Base-by-base conservation (phyloP, 2,329 filamentous ascomycete species). In the Domatiomyces globalis region DNA sequence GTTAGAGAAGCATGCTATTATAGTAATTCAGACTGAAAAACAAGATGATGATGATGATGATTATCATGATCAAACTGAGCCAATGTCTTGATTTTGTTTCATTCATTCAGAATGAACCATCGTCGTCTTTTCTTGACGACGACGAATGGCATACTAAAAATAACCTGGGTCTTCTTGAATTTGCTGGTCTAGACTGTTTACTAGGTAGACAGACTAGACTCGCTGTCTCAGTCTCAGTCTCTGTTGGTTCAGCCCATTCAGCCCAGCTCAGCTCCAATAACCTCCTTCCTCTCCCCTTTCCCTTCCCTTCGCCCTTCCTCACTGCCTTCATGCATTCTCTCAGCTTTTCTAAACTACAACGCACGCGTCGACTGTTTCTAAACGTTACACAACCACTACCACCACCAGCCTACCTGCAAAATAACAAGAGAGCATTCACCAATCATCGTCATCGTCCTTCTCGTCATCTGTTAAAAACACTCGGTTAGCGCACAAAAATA, bases 391-490 rank as follows among this genome's bases (percentile, higher is more conserved):
- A 4, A 25, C 22, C 22, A 25, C 22, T 25, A 3, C 22, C 6
- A 4, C 22, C 22, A 3, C 6, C 22, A 4, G 5, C 33, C 33
- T 5, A 39, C 10, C 33, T 39, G 33, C 2, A 39, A 39, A 10
- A 39, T 4, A 15, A 39, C 15, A 39, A 39, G 12, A 49, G 12
- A 49, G 36, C 6, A 46, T 52, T 67, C 61, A 71, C 69, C 69
- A 72, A 59, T 72, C 69, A 46, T 72, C 68, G 53, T 71, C 69
- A 33, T 70, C 66, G 25, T 70, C 69, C 53, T 69, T 70, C 53
- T 72, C 69, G 49, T 72, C 69, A 63, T 72, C 69, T 72, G 51
- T 45, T 50, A 47, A n/a, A 46, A 17, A 17, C 25, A 36, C 5
- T n/a, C 18, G 5, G 43, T 6, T 2, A 29, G 27, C n/a, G n/a